Evolutionary conservation across 1,284 basidiomycete species (phyloP).

Genomic region (Stygiomarasmius scandens): DNA sequence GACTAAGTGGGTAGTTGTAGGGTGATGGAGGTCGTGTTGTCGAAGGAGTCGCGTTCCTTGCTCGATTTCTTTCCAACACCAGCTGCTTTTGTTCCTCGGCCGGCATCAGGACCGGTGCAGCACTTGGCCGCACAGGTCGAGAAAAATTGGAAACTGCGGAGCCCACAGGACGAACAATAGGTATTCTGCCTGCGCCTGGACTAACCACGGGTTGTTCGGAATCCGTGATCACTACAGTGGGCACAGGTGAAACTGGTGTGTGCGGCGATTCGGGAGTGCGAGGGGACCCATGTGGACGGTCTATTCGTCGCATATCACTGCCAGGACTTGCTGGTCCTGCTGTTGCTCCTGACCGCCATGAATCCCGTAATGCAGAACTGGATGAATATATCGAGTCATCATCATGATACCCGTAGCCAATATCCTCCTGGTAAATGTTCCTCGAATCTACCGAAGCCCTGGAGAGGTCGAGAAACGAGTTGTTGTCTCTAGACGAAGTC

Average conservation of each 20-base stretch:
- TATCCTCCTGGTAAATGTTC: slow-evolving; percentile 7
- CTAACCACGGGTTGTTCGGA: not conserved
- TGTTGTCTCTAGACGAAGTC: slow-evolving; percentile 1
- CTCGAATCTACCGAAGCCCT: slow-evolving; percentile 13
- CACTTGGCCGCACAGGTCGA: slow-evolving; percentile 10
- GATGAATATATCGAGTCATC: slow-evolving; percentile 6
- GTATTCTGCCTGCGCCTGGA: slow-evolving; percentile 1
- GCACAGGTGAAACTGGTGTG: slow-evolving; percentile 8
- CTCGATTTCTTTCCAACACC: slow-evolving; percentile 15
- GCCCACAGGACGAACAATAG: slow-evolving; percentile 8
- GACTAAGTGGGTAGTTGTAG: not conserved
- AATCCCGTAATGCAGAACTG: slow-evolving; percentile 12
- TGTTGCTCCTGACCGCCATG: slow-evolving; percentile 14
- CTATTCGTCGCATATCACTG: not conserved
- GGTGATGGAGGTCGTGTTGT: slow-evolving; percentile 2
- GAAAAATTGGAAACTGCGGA: slow-evolving; percentile 11
- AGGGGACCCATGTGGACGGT: not conserved
- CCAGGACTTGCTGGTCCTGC: not conserved
- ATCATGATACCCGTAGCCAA: slow-evolving; percentile 7
- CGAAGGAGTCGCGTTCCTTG: not conserved
- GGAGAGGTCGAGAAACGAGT: slow-evolving; percentile 4
- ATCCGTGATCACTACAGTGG: slow-evolving; percentile 10
- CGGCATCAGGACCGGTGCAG: slow-evolving; percentile 9
- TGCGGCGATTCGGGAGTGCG: not conserved
- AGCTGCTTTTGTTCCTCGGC: slow-evolving; percentile 8